Conservation (phyloP, 805 yeast genomes). For the Pachysolen tannophilus region DNA sequence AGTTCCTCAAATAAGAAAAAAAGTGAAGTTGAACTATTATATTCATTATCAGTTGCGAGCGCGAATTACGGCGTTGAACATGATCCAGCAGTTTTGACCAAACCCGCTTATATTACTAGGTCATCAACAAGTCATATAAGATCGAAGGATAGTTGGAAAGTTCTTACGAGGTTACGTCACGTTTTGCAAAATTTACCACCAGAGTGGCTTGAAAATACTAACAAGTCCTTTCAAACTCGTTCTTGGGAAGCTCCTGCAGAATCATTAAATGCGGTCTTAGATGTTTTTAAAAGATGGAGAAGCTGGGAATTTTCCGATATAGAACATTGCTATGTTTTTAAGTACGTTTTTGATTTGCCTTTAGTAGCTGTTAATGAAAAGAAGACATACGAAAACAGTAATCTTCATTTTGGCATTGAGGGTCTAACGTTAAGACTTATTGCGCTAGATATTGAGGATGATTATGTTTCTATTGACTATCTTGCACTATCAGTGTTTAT, state of each 20-base stretch:
- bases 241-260: slow-evolving; percentile 26
- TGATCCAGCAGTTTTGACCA: slow-evolving; percentile 86
- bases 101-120: slow-evolving; percentile 77
- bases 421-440: slow-evolving; percentile 20
- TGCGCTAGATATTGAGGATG: slow-evolving; percentile 22
- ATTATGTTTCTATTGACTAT: slow-evolving; percentile 14
- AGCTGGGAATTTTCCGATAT: slow-evolving; percentile 79
- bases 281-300: slow-evolving; percentile 73
- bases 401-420: slow-evolving; percentile 23
- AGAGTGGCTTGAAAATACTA: slow-evolving; percentile 34
- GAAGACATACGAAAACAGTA: slow-evolving; percentile 1
- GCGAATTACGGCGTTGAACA: slow-evolving; percentile 45
- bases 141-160: slow-evolving; percentile 80
- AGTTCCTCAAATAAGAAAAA: slow-evolving; percentile 1
- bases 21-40: slow-evolving; percentile 31
- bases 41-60: slow-evolving; percentile 32
- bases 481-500: slow-evolving; percentile 1
- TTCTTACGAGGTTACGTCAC: slow-evolving; percentile 72
- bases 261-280: slow-evolving; percentile 49
- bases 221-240: slow-evolving; percentile 20
- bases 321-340: slow-evolving; percentile 47
- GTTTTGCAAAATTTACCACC: slow-evolving; percentile 51
- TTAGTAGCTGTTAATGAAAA: background rate
- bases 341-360: slow-evolving; percentile 33
- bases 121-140: slow-evolving; percentile 69